Evolutionary conservation across 352 stramenopile species (phyloP).

Genomic region (Thraustotheca clavata): DNA sequence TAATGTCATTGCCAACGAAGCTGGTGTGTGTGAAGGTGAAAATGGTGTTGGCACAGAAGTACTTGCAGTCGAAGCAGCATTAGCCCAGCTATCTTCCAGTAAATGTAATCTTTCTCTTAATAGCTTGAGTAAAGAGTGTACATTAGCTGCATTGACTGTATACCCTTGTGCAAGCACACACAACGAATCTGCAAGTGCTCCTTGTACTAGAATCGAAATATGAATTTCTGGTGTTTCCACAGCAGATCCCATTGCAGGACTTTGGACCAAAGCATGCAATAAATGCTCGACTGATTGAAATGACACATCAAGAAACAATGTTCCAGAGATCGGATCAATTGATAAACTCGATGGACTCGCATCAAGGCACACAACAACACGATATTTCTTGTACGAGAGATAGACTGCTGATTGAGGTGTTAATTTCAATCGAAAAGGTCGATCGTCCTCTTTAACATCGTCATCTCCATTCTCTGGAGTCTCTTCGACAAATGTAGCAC

Average conservation of each 20-base stretch:
- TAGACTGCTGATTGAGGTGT: constrained; percentile 8
- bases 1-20: constrained; percentile 57
- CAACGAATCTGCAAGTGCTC: constrained; percentile 63
- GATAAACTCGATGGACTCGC: constrained; percentile 73
- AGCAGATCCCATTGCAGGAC: neutral
- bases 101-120: constrained; percentile 66
- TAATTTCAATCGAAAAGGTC: neutral
- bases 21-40: neutral
- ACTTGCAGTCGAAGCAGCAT: neutral
- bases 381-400: constrained; percentile 54
- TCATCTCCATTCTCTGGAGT: neutral
- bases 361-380: constrained; percentile 77
- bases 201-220: constrained; percentile 69
- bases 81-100: constrained; percentile 75
- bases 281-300: constrained; percentile 55
- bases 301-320: constrained; percentile 70
- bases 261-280: constrained; percentile 8
- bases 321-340: constrained; percentile 62
- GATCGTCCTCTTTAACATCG: neutral
- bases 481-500: neutral
- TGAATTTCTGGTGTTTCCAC: constrained; percentile 23
- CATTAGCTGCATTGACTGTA: constrained; percentile 54
- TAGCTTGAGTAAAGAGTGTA: constrained; percentile 44
- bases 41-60: neutral
- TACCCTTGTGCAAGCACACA: constrained; percentile 77